Evolutionary conservation across 208 protist species (phyloP).

Genomic region (Wallacemonas sp.): DNA sequence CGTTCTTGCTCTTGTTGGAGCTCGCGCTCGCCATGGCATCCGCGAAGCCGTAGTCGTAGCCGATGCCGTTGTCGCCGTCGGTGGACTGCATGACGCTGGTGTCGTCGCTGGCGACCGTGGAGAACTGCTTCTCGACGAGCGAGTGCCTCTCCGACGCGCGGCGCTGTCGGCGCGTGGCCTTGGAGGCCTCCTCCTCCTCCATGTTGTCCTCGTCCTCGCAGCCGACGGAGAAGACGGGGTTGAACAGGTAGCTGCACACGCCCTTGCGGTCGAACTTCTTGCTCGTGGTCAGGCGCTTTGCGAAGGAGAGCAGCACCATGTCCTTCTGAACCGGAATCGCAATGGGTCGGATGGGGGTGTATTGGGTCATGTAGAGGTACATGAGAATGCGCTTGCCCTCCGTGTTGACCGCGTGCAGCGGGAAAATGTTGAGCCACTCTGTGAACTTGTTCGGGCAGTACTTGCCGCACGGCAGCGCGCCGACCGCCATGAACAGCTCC

Average conservation of each 20-base stretch:
- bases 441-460: constrained; percentile 43
- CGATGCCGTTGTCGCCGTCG: neutral
- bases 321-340: constrained; percentile 41
- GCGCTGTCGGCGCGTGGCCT: constrained; percentile 8
- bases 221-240: constrained; percentile 32
- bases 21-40: neutral
- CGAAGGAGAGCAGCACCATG: constrained; percentile 40
- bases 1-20: neutral
- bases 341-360: constrained; percentile 29
- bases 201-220: constrained; percentile 2
- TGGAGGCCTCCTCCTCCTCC: constrained; percentile 15
- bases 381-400: constrained; percentile 57
- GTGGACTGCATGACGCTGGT: neutral
- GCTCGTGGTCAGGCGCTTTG: constrained; percentile 20
- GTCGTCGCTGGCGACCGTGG: neutral
- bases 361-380: constrained; percentile 48
- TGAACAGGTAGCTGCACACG: constrained; percentile 45
- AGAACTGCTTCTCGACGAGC: neutral
- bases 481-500: constrained; percentile 57
- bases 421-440: constrained; percentile 63
- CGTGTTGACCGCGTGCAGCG: constrained; percentile 61
- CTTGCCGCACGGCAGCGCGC: constrained; percentile 45
- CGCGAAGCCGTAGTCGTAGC: constrained; percentile 15
- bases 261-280: constrained; percentile 21
- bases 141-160: constrained; percentile 12